Percentiles rank a stretch among this genome's conserved stretches.
Evolutionary conservation across 2,329 filamentous ascomycete genomes (phyloP).

Genomic region (Sclerotinia glacialis): DNA sequence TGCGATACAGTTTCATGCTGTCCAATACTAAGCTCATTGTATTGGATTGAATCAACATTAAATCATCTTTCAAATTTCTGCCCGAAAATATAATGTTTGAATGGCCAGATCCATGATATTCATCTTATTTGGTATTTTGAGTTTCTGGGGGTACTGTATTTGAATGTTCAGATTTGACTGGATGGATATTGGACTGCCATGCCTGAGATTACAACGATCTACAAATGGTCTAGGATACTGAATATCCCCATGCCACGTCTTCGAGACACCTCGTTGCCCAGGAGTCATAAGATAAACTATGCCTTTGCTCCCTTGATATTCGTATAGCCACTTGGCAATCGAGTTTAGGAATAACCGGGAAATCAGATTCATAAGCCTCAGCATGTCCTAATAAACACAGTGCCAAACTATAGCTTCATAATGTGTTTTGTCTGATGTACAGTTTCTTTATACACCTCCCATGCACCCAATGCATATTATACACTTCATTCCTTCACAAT

Average conservation of each 20-base stretch:
- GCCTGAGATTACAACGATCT: not conserved
- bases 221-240: not conserved
- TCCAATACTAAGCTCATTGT: too few species aligned
- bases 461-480: constrained; percentile 23
- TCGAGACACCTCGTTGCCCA: not conserved
- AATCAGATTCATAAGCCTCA: not conserved
- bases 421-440: constrained; percentile 23
- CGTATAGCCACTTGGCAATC: not conserved
- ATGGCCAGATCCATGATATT: not conserved
- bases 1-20: not conserved
- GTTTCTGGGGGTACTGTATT: not conserved
- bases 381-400: not conserved
- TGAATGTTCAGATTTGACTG: not conserved
- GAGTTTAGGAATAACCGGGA: not conserved
- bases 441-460: constrained; percentile 18
- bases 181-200: not conserved
- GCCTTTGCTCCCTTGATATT: not conserved
- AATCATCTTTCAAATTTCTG: not conserved
- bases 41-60: not conserved
- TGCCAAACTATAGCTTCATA: not conserved
- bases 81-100: not conserved
- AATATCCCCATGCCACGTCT: not conserved
- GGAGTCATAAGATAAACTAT: not conserved
- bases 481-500: constrained; percentile 22
- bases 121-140: not conserved